phyloP scores from a whole-genome alignment of 441 rosid genomes.

The Gossypium schwendimanii region DNA sequence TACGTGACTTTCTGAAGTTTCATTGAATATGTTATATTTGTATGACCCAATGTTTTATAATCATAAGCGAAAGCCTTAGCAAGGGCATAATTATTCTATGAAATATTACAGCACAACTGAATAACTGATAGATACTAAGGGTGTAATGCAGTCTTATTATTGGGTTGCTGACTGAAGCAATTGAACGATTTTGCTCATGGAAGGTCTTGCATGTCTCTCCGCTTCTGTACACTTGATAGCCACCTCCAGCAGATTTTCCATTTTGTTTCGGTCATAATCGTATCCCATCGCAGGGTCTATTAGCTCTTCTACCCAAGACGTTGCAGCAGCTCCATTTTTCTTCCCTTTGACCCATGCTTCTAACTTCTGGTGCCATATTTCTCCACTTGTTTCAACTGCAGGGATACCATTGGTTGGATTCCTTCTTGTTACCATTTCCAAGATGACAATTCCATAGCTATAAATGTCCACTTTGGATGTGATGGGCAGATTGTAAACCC shows the following conservation, averaged over 20 bases:
- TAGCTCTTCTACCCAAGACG: no score
- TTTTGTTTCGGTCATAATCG: not conserved
- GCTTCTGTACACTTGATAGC: not conserved
- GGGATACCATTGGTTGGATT: not conserved
- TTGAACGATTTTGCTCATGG: not conserved
- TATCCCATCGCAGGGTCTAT: not conserved
- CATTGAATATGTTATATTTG: no score
- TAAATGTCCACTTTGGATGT: slow-evolving; percentile 29
- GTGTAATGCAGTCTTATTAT: no score
- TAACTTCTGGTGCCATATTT: not conserved
- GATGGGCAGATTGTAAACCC: no score
- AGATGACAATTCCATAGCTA: slow-evolving; percentile 31
- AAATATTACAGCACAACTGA: no score
- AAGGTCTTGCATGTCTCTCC: not conserved
- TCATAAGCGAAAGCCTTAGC: no score
- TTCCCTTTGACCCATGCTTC: not conserved
- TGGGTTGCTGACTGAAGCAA: not conserved
- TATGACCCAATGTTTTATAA: no score
- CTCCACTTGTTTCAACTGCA: not conserved
- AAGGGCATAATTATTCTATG: no score
- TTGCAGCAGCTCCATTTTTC: not conserved
- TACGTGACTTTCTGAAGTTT: no score
- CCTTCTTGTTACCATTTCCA: slow-evolving; percentile 24
- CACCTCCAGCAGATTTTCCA: not conserved
- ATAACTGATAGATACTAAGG: no score